Percentiles rank a stretch among this genome's conserved stretches.
Evolutionary conservation across 768 basidiomycete genomes (phyloP).

Genomic region (Lactarius evosmus): DNA sequence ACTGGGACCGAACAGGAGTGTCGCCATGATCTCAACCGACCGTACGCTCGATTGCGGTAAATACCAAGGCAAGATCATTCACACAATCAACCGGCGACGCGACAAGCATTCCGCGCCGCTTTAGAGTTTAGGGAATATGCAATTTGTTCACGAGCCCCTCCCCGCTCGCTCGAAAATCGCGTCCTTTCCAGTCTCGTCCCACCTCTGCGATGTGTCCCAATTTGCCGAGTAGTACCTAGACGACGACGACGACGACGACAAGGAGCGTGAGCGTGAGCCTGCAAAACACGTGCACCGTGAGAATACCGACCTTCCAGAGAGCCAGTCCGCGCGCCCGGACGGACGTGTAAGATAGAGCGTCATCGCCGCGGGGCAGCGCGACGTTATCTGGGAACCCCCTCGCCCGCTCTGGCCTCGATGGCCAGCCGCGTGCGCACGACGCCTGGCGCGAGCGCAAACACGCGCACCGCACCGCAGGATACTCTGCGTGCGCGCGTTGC

Average conservation of each 20-base stretch:
- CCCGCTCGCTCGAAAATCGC: background rate
- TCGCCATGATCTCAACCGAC: too few relatives aligned
- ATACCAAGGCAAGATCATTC: background rate
- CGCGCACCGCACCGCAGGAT: conserved; percentile 7
- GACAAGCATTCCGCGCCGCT: too few relatives aligned
- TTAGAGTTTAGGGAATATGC: background rate
- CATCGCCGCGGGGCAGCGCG: conserved; percentile 6
- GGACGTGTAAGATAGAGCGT: conserved; percentile 18
- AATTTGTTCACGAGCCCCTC: conserved; percentile 8
- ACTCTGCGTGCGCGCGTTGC: too few relatives aligned
- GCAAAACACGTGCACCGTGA: too few relatives aligned
- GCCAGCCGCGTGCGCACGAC: conserved; percentile 2
- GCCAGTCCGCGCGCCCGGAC: conserved; percentile 13
- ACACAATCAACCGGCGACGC: too few relatives aligned
- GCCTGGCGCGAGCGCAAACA: conserved; percentile 10
- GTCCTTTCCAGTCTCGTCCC: conserved; percentile 14
- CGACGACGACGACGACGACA: too few relatives aligned
- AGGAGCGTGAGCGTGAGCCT: too few relatives aligned
- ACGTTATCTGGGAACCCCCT: background rate
- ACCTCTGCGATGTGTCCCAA: conserved; percentile 19
- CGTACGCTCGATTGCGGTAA: background rate
- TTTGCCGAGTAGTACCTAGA: conserved; percentile 7
- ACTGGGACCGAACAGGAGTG: too few relatives aligned
- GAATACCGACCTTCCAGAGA: conserved; percentile 23
- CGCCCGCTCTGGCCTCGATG: background rate